These are phyloP conservation scores for Vitis rotundifolia DNA, from an alignment of 164 flowering plant species.

Conservation along the genomic window DNA sequence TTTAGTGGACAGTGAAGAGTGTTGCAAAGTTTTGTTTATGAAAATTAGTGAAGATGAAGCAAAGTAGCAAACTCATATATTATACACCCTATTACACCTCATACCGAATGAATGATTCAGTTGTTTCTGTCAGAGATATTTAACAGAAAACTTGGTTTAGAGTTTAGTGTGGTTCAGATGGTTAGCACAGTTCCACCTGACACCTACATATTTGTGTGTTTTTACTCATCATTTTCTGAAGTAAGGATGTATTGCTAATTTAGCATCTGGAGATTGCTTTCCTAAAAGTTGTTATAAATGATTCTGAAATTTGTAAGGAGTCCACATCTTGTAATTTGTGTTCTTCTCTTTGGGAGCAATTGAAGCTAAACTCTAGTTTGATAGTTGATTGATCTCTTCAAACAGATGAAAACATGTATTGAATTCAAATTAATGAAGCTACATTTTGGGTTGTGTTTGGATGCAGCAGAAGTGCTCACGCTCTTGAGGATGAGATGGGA, in stretches of 20 bases:
- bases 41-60: background rate
- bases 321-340: background rate
- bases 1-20: background rate
- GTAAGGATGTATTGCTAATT: background rate
- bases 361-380: background rate
- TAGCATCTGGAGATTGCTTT: background rate
- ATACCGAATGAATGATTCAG: background rate
- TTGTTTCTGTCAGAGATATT: background rate
- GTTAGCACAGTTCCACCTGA: background rate
- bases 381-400: background rate
- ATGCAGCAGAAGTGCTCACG: background rate
- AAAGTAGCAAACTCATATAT: background rate
- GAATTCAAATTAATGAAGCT: background rate
- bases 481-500: background rate
- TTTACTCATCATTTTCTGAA: background rate
- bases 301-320: background rate
- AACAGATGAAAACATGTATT: background rate
- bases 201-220: background rate
- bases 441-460: background rate
- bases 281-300: background rate
- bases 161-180: background rate
- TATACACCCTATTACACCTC: background rate
- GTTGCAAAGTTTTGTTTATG: conserved; percentile 8
- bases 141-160: background rate
- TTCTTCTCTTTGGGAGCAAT: background rate